phyloP scores from a whole-genome alignment of 306 rosid genomes.

The Cotoneaster glaucophyllus region DNA sequence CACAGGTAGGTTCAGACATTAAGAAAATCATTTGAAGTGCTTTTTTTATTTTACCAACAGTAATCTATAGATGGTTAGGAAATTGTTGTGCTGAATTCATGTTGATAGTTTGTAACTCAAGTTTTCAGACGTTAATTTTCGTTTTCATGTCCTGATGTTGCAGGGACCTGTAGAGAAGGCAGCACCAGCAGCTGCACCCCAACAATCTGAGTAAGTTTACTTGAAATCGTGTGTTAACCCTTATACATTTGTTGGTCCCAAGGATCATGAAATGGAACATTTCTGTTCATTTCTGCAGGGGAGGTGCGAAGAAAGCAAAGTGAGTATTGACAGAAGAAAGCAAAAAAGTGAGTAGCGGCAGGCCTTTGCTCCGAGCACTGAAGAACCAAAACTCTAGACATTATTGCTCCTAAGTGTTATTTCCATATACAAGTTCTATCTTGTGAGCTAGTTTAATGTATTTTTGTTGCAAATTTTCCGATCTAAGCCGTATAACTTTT shows the following conservation, averaged over 20 bases:
- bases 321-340: slow-evolving; percentile 26
- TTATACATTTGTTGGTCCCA: not conserved
- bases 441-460: slow-evolving; percentile 1
- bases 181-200: slow-evolving; percentile 27
- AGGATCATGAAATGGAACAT: not conserved
- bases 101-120: not conserved
- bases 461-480: slow-evolving; percentile 8
- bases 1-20: slow-evolving; percentile 17
- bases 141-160: not conserved
- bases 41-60: not conserved
- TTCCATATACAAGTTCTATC: slow-evolving; percentile 1
- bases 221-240: not conserved
- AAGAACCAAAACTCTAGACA: not conserved
- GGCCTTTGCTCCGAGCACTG: not conserved
- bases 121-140: not conserved
- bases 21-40: not conserved
- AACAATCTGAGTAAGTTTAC: slow-evolving; percentile 28
- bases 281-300: not conserved
- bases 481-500: slow-evolving; percentile 9
- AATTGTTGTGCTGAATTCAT: not conserved
- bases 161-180: slow-evolving; percentile 49
- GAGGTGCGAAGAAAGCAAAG: slow-evolving; percentile 38
- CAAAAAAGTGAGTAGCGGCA: slow-evolving; percentile 32
- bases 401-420: not conserved
- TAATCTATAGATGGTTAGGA: not conserved